phyloP scores from a whole-genome alignment of 169 alveolate genomes.

The Perkinsus olseni region DNA sequence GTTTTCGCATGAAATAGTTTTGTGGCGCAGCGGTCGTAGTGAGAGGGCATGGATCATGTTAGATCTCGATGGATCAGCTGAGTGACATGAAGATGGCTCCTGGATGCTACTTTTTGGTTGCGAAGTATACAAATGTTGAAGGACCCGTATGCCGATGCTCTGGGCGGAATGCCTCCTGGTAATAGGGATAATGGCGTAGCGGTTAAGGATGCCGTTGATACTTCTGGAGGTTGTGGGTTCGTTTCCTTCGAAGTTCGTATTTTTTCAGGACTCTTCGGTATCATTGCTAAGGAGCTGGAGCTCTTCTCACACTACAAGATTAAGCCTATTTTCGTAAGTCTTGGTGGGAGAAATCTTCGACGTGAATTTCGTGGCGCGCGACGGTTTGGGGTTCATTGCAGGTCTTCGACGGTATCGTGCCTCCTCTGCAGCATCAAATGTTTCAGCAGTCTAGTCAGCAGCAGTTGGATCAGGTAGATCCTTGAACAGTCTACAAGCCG shows the following conservation, averaged over 20 bases:
- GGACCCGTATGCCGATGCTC: slow-evolving; percentile 20
- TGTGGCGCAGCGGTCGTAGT: background rate
- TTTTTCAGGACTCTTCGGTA: background rate
- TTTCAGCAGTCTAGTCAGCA: background rate
- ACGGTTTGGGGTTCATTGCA: background rate
- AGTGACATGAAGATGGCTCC: slow-evolving; percentile 14
- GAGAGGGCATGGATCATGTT: too few relatives aligned
- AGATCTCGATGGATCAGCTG: background rate
- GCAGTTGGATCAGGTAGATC: background rate
- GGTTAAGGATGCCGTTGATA: too few relatives aligned
- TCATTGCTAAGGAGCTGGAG: slow-evolving; percentile 17
- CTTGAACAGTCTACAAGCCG: background rate
- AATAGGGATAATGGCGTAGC: background rate
- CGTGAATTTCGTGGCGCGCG: background rate
- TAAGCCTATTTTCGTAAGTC: slow-evolving; percentile 16
- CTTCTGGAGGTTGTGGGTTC: background rate
- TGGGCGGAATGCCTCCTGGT: slow-evolving; percentile 27
- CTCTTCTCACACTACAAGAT: slow-evolving; percentile 15
- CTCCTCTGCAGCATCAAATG: background rate
- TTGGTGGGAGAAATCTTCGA: background rate
- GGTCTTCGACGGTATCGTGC: background rate
- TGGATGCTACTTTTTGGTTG: slow-evolving; percentile 26
- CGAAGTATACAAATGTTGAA: slow-evolving; percentile 15
- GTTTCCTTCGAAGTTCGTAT: background rate
- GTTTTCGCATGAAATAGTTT: slow-evolving; percentile 5